Evolutionary conservation across 2,329 filamentous ascomycete genomes (phyloP), one percentile per base, ranked within the genome.

Genomic region (Thelonectria rubi): DNA sequence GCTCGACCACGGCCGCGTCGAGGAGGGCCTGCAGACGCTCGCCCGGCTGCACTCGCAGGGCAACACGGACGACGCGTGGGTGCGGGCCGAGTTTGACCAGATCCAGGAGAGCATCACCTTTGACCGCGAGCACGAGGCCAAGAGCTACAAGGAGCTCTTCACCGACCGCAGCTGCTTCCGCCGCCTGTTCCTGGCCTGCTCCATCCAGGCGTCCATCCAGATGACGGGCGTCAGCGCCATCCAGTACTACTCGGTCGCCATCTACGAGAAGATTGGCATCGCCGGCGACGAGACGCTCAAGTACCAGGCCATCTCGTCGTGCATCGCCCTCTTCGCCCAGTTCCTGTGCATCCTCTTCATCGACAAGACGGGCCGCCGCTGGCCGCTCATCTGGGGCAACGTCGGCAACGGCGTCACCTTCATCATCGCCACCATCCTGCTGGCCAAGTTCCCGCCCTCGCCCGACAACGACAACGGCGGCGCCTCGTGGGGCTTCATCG

Each of bases 191-290:
- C 80, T 93, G 10, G 88, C 88, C 34, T 86, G 84, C 68, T 82
- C 90, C 1, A 78, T 93, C 1, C 91, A 93, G 73, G 90, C 88
- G 0, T 87, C 86, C 0, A 82, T 89, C 3, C 91, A 93, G 74
- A 92, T 94, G 88, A 93, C 91, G 0, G 91, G 91, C 65, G 88
- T 90, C 0, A 86, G 83, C 2, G 88, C 88, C 1, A 92, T 93
- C 65, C 90, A 93, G 73, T 93, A 93, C 76, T 93, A 90, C 76
- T 88, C 87, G 0, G 84, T 89, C 17, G 75, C 72, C 3, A 91
- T 92, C 66, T 92, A 90, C 75, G 78, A 76, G 1, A 84, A 91
- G 72, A 91, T 92, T 66, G 90, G 90, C 26, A 92, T 93, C 66
- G 74, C 77, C 0, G 83, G 84, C 20, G 80, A 86, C 53, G 83